Percentiles rank a stretch among this genome's conserved stretches.
Evolutionary conservation across 192 early-diverging fungal species (phyloP).

Genomic region (Helicostylum pulchrum): DNA sequence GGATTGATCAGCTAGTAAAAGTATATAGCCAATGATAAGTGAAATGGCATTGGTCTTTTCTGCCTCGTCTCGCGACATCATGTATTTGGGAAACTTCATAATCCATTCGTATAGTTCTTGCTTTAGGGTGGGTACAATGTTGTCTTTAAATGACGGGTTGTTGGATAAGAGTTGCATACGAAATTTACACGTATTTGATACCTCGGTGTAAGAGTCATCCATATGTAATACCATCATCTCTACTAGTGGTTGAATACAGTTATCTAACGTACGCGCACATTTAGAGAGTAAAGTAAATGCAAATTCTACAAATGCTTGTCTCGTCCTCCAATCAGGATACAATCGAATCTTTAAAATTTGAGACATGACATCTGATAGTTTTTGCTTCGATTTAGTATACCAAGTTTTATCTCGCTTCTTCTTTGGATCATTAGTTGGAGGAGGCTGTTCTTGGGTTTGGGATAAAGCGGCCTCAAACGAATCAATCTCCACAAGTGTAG

Average conservation of each 20-base stretch:
- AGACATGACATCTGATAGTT: conserved; percentile 22
- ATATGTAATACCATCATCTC: conserved; percentile 39
- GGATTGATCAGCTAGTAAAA: conserved; percentile 27
- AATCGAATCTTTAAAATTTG: conserved; percentile 30
- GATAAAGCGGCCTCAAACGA: neutral
- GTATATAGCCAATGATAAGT: conserved; percentile 32
- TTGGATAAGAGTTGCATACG: conserved; percentile 15
- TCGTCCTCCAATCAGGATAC: conserved; percentile 35
- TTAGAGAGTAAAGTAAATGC: conserved; percentile 25
- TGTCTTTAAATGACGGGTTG: conserved; percentile 7
- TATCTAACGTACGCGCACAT: conserved; percentile 35
- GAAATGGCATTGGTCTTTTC: conserved; percentile 33
- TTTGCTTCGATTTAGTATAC: conserved; percentile 26
- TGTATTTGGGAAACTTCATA: conserved; percentile 29
- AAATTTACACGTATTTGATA: conserved; percentile 21
- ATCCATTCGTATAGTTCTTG: conserved; percentile 34
- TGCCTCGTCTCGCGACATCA: conserved; percentile 33
- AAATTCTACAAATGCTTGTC: conserved; percentile 37
- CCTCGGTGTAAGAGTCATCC: conserved; percentile 34
- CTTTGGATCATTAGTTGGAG: neutral
- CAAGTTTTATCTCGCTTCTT: conserved; percentile 25
- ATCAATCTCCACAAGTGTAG: neutral
- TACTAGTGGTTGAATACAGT: conserved; percentile 25
- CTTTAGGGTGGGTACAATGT: conserved; percentile 36
- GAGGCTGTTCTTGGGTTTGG: neutral